These are phyloP conservation scores for Nevesoporus exiguus DNA, from an alignment of 768 basidiomycete species.

Conservation along the genomic window DNA sequence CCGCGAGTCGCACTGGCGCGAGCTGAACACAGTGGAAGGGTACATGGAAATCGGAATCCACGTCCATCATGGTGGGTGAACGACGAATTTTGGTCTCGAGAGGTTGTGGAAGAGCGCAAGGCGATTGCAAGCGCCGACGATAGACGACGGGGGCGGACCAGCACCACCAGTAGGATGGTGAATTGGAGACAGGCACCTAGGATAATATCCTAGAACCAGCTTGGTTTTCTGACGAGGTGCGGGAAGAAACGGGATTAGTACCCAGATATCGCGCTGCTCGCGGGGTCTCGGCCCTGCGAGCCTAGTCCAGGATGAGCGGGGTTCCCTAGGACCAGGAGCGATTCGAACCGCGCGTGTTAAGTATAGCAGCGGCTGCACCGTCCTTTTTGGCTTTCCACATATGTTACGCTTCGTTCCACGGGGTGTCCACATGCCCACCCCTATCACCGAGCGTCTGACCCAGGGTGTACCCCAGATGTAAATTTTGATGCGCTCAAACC, in stretches of 20 bases:
- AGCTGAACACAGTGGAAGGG: constrained; percentile 31
- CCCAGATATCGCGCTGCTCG: not conserved
- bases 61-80: constrained; percentile 13
- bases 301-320: not conserved
- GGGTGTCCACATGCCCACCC: constrained; percentile 18
- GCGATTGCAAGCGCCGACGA: not conserved
- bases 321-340: not conserved
- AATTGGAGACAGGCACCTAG: not conserved
- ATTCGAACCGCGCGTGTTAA: not conserved
- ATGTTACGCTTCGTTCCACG: not conserved
- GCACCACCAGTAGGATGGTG: not conserved
- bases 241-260: constrained; percentile 11
- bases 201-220: not conserved
- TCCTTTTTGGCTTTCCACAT: not conserved
- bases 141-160: not conserved
- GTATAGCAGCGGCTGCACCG: not conserved
- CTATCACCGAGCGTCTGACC: not conserved
- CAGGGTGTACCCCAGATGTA: not conserved
- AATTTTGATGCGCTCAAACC: not conserved
- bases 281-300: not conserved
- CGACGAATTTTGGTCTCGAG: not conserved
- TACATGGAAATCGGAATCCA: constrained; percentile 22
- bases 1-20: constrained; percentile 24
- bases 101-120: not conserved
- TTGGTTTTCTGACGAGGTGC: not conserved